Conservation (phyloP, 805 yeast species). For the Candida gorgasii region DNA sequence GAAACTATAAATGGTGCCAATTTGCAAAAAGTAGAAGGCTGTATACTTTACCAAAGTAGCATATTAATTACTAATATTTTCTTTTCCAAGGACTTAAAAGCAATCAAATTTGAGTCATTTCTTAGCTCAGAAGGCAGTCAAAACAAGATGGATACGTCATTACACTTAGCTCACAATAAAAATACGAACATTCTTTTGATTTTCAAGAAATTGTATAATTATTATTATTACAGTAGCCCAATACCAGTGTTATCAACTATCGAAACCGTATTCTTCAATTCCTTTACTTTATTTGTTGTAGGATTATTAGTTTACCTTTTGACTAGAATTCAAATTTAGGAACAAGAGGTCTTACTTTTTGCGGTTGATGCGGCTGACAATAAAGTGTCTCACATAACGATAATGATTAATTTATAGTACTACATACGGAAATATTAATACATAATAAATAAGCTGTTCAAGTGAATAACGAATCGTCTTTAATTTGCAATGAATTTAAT, state of each 20-base stretch:
- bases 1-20: neutral
- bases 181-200: neutral
- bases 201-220: conserved; percentile 7
- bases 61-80: neutral
- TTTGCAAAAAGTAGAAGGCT: neutral
- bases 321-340: neutral
- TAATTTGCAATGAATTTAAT: conserved; percentile 29
- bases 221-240: conserved; percentile 28
- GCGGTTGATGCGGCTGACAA: neutral
- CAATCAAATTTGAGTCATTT: too few species aligned
- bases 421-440: neutral
- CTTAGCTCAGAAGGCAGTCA: too few species aligned
- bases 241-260: conserved; percentile 28
- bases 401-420: neutral
- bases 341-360: too few species aligned
- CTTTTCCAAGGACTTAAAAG: too few species aligned
- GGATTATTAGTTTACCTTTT: neutral
- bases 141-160: neutral
- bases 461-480: conserved; percentile 48
- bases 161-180: neutral
- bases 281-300: conserved; percentile 15
- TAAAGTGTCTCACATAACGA: neutral
- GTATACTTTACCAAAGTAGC: neutral
- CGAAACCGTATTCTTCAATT: conserved; percentile 24
- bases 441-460: neutral